Evolutionary conservation across 2,329 filamentous ascomycete genomes (phyloP).

Genomic region (Simplicillium aogashimaense): DNA sequence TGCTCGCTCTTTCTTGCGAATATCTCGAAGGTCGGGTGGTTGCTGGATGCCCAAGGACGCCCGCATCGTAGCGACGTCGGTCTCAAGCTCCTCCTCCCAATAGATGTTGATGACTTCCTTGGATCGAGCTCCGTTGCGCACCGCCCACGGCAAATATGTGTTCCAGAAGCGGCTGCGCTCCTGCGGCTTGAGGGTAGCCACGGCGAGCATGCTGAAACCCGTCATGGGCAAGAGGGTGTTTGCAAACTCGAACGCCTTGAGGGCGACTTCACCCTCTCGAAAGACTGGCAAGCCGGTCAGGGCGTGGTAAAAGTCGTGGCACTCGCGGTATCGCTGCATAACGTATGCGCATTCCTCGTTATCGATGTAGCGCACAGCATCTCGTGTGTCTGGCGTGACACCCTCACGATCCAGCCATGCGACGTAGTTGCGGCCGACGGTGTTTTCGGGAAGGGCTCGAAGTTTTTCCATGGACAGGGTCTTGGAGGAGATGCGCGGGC

Average conservation of each 20-base stretch:
- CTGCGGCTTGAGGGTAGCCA: conserved; percentile 73
- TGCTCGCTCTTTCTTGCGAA: conserved; percentile 59
- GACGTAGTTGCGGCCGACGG: conserved; percentile 74
- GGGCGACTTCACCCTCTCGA: conserved; percentile 91
- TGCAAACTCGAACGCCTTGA: conserved; percentile 95
- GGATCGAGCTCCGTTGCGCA: conserved; percentile 66
- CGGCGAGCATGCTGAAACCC: conserved; percentile 72
- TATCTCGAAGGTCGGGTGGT: conserved; percentile 75
- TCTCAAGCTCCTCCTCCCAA: conserved; percentile 91
- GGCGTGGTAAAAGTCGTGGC: conserved; percentile 96
- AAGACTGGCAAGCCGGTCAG: conserved; percentile 84
- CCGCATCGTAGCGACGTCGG: conserved; percentile 69
- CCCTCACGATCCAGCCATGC: conserved; percentile 90
- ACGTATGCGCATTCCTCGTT: conserved; percentile 95
- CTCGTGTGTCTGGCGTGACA: conserved; percentile 83
- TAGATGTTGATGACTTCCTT: conserved; percentile 91
- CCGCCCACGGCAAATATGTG: conserved; percentile 82
- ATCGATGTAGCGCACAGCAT: conserved; percentile 79
- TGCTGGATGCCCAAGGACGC: conserved; percentile 71
- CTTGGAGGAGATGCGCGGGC: conserved; percentile 78
- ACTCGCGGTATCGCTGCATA: conserved; percentile 96
- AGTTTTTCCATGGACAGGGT: conserved; percentile 57
- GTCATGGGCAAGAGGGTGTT: conserved; percentile 96
- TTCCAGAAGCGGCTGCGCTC: conserved; percentile 67
- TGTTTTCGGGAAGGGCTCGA: conserved; percentile 60